Conservation (phyloP, 257 asterid genomes). For the Solanum gracilifrons region DNA sequence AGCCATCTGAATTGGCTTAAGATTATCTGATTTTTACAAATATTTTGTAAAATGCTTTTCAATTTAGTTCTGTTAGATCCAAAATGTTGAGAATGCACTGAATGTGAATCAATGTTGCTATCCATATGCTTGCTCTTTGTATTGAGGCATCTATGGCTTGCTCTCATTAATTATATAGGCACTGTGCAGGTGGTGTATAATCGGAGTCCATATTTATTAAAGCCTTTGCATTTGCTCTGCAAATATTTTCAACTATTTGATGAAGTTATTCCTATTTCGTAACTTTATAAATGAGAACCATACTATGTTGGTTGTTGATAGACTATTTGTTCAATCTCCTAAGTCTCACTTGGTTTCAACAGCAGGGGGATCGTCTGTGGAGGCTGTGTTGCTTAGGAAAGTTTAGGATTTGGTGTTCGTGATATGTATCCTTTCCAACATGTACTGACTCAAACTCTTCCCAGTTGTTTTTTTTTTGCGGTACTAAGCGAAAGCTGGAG, state of each 20-base stretch:
- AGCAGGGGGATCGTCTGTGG: slow-evolving; percentile 74
- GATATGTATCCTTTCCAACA: background rate
- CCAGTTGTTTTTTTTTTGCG: background rate
- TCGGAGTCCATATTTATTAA: background rate
- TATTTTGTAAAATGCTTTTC: background rate
- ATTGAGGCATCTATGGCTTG: background rate
- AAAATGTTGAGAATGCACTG: background rate
- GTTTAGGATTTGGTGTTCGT: background rate
- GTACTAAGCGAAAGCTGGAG: background rate
- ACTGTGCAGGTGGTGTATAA: background rate
- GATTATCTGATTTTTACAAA: background rate
- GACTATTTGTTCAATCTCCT: background rate
- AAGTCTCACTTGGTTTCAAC: background rate
- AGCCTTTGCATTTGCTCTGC: background rate
- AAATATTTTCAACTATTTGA: background rate
- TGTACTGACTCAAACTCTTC: background rate
- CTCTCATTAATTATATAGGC: background rate
- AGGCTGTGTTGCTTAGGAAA: slow-evolving; percentile 48
- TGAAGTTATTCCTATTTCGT: background rate
- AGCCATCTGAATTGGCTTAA: background rate
- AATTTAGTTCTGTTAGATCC: background rate
- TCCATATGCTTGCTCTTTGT: background rate
- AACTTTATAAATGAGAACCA: background rate
- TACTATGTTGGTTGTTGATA: background rate
- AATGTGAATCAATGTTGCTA: background rate